phyloP scores from a whole-genome alignment of 208 protist species.

The Wallacemonas sp. region DNA sequence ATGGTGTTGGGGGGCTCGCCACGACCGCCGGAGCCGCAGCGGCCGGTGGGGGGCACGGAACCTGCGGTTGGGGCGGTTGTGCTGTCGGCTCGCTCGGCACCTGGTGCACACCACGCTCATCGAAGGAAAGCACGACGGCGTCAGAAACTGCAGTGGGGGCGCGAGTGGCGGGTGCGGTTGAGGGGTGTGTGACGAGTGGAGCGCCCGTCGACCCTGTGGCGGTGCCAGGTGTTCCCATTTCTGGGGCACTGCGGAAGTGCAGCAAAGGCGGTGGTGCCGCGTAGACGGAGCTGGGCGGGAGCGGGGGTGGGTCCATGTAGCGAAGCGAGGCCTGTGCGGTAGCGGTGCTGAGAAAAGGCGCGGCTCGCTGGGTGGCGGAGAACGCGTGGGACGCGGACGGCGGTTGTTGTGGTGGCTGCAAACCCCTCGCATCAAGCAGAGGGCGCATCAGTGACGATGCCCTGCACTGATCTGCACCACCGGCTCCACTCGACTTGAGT shows the following conservation, averaged over 20 bases:
- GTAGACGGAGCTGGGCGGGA: conserved; percentile 66
- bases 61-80: conserved; percentile 18
- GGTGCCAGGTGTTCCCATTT: too few relatives aligned
- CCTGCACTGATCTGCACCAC: too few relatives aligned
- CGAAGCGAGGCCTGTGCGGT: conserved; percentile 3
- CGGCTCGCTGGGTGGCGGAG: not conserved
- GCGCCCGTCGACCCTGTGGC: not conserved
- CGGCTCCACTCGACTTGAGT: too few relatives aligned
- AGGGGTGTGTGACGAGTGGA: not conserved
- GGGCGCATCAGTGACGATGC: not conserved
- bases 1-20: not conserved
- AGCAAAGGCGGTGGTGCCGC: conserved; percentile 41
- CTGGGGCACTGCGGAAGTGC: conserved; percentile 11
- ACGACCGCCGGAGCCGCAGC: not conserved
- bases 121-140: not conserved
- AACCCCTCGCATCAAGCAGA: not conserved
- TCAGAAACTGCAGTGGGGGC: not conserved
- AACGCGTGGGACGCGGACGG: too few relatives aligned
- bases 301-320: conserved; percentile 29
- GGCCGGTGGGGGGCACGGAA: conserved; percentile 6
- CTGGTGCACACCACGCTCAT: not conserved
- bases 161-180: not conserved
- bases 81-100: not conserved
- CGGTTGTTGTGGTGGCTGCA: not conserved
- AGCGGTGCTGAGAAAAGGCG: conserved; percentile 11